Percentiles rank a stretch among this genome's conserved stretches.
Conservation (phyloP, 768 basidiomycete species). For the Termitomyces sp. region DNA sequence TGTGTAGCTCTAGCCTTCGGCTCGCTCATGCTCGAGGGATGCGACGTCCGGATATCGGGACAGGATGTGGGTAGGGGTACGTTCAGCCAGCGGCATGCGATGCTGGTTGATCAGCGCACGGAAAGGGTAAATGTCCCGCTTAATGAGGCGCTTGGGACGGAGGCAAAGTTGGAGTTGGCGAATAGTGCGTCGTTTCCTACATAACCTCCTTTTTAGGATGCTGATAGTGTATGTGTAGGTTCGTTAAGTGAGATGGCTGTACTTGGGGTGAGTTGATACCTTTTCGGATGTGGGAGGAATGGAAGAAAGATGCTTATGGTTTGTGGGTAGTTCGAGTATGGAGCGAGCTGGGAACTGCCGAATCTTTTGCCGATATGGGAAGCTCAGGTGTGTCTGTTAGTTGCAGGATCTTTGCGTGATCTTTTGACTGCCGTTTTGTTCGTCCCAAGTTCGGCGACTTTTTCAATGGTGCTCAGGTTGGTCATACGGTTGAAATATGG, state of each 20-base stretch:
- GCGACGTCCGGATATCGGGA: constrained; percentile 83
- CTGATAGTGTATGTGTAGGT: constrained; percentile 33
- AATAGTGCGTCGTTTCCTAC: constrained; percentile 54
- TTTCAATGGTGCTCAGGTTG: constrained; percentile 80
- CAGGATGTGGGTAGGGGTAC: constrained; percentile 92
- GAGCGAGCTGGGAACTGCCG: constrained; percentile 84
- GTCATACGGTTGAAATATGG: not conserved
- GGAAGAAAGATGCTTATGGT: not conserved
- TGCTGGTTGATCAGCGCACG: constrained; percentile 85
- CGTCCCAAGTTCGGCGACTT: constrained; percentile 76
- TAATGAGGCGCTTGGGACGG: constrained; percentile 63
- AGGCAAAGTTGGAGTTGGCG: constrained; percentile 75
- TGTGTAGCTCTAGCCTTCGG: constrained; percentile 77
- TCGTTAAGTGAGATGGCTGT: constrained; percentile 89
- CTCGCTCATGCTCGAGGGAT: constrained; percentile 75
- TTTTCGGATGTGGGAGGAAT: not conserved
- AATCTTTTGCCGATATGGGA: constrained; percentile 86
- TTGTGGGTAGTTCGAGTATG: constrained; percentile 74
- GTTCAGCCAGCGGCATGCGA: constrained; percentile 86
- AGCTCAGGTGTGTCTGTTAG: constrained; percentile 53
- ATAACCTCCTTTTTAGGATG: not conserved
- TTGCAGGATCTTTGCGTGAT: not conserved
- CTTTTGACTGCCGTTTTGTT: not conserved
- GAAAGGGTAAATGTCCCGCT: constrained; percentile 79
- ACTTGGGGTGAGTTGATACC: constrained; percentile 55